Evolutionary conservation across 108 stramenopile genomes (phyloP).

Genomic region (Cyclotella sp.): DNA sequence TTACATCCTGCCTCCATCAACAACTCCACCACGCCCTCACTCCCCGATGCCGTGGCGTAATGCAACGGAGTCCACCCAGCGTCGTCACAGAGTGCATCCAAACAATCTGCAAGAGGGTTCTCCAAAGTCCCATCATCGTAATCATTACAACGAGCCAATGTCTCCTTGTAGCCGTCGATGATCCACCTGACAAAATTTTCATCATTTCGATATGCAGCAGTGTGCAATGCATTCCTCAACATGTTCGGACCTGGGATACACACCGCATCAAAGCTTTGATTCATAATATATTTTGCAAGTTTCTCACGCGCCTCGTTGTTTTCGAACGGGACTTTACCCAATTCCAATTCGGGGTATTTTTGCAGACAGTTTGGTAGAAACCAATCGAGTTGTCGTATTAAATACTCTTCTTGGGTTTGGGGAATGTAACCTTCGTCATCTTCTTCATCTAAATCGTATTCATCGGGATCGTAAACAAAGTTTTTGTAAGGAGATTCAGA

Average conservation of each 20-base stretch:
- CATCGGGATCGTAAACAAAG: conserved; percentile 19
- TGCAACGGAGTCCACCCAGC: conserved; percentile 84
- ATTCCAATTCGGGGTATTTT: conserved; percentile 26
- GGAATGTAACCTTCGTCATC: conserved; percentile 23
- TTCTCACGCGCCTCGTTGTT: conserved; percentile 41
- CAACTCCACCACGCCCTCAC: conserved; percentile 63
- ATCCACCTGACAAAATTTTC: conserved; percentile 39
- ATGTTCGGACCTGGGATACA: conserved; percentile 21
- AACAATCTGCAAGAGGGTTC: conserved; percentile 9
- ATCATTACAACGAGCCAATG: background rate
- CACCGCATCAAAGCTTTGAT: conserved; percentile 32
- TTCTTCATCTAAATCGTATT: conserved; percentile 2
- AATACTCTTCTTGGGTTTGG: conserved; percentile 33
- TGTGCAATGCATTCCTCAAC: conserved; percentile 38
- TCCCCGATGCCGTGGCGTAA: conserved; percentile 76
- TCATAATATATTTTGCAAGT: conserved; percentile 42
- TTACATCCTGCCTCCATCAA: conserved; percentile 58
- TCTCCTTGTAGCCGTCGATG: conserved; percentile 7
- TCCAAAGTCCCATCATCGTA: conserved; percentile 7
- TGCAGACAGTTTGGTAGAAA: conserved; percentile 49
- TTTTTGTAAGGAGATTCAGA: conserved; percentile 66
- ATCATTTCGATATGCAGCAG: conserved; percentile 40
- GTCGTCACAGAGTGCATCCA: conserved; percentile 69
- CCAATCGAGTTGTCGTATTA: conserved; percentile 42
- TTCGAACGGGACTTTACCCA: conserved; percentile 15